A percentile compares a stretch with the other conserved stretches of the same genome.
Evolutionary conservation across 106 monocot species (phyloP).

Genomic region (Alisma plantagoaquatica): DNA sequence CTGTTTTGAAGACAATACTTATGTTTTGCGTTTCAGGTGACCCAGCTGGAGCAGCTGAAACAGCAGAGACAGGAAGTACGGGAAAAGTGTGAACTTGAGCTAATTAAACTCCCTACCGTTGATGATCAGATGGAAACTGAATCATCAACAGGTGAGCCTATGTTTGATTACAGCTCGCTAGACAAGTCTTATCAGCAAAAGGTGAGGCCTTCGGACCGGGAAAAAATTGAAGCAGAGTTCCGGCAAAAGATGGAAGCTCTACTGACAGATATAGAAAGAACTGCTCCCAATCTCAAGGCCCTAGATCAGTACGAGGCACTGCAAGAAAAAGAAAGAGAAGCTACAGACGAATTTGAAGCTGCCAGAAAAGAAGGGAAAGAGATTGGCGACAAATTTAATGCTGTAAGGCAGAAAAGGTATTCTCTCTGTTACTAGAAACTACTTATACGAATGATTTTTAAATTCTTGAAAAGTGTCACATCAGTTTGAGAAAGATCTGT

Average conservation of each 20-base stretch:
- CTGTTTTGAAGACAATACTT: not conserved
- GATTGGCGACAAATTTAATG: slow-evolving; percentile 75
- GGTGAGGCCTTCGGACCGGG: slow-evolving; percentile 61
- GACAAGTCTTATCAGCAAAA: slow-evolving; percentile 54
- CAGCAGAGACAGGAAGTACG: slow-evolving; percentile 49
- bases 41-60: slow-evolving; percentile 60
- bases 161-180: slow-evolving; percentile 67
- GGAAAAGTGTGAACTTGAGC: slow-evolving; percentile 91
- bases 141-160: slow-evolving; percentile 24
- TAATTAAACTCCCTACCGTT: slow-evolving; percentile 70
- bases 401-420: slow-evolving; percentile 80
- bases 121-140: slow-evolving; percentile 87
- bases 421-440: too few relatives aligned
- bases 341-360: slow-evolving; percentile 72
- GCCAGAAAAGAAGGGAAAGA: slow-evolving; percentile 80
- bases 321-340: slow-evolving; percentile 71
- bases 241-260: slow-evolving; percentile 64
- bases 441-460: too few relatives aligned
- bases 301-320: slow-evolving; percentile 92
- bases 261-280: slow-evolving; percentile 72
- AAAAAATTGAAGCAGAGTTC: slow-evolving; percentile 79
- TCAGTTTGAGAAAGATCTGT: too few relatives aligned
- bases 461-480: too few relatives aligned
- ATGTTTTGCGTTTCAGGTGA: slow-evolving; percentile 34
- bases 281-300: slow-evolving; percentile 93